Evolutionary conservation across 2,329 filamentous ascomycete genomes (phyloP).

Genomic region (Diaporthe sp.): DNA sequence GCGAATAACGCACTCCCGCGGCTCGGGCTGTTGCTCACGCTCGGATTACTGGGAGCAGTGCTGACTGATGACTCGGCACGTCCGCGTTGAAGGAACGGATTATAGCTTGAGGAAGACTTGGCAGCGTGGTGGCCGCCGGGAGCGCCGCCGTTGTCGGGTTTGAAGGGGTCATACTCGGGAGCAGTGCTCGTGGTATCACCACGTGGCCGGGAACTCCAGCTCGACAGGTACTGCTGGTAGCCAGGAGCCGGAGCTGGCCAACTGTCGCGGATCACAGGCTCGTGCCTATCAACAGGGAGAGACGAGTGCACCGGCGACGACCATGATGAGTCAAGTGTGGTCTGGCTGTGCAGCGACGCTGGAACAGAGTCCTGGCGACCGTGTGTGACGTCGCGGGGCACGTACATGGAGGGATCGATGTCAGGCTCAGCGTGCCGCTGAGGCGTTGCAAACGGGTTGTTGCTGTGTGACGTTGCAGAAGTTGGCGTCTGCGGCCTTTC

Average conservation of each 20-base stretch:
- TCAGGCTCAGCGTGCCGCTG: constrained; percentile 44
- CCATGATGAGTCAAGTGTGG: constrained; percentile 52
- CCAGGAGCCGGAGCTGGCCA: constrained; percentile 46
- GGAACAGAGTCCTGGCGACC: constrained; percentile 51
- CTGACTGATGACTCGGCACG: constrained; percentile 38
- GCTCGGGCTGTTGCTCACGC: constrained; percentile 30
- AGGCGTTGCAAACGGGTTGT: constrained; percentile 25
- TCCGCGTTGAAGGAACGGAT: constrained; percentile 35
- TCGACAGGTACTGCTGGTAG: constrained; percentile 34
- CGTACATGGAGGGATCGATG: constrained; percentile 43
- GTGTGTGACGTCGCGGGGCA: constrained; percentile 51
- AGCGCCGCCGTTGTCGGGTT: constrained; percentile 40
- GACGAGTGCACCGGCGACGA: constrained; percentile 50
- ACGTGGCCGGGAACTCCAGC: constrained; percentile 41
- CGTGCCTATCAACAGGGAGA: constrained; percentile 48
- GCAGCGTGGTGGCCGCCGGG: constrained; percentile 22
- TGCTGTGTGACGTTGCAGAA: constrained; percentile 20
- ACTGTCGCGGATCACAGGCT: constrained; percentile 52
- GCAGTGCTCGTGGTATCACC: constrained; percentile 44
- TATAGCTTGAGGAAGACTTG: constrained; percentile 27
- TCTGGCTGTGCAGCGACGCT: constrained; percentile 53
- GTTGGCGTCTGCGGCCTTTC: constrained; percentile 44
- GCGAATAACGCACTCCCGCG: constrained; percentile 52
- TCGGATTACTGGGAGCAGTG: constrained; percentile 20
- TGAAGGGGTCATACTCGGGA: constrained; percentile 48